A percentile compares a stretch with the other conserved stretches of the same genome.
Evolutionary conservation across 2,329 filamentous ascomycete genomes (phyloP).

Genomic region (Xylariaceae sp.): DNA sequence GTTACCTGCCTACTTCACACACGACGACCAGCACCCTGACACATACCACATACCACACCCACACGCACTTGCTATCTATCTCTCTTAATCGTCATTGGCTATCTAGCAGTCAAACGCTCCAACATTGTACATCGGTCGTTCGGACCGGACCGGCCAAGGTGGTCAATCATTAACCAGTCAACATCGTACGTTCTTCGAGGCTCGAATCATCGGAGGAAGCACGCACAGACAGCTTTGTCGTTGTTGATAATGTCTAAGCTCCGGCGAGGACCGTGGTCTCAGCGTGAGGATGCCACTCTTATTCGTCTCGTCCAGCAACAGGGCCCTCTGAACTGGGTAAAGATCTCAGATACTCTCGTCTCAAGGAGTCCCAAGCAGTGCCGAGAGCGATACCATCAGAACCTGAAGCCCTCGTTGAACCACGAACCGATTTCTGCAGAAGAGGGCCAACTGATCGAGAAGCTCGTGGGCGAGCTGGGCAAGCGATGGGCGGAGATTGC

Average conservation of each 20-base stretch:
- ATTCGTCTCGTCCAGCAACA: constrained; percentile 64
- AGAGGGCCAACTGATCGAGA: constrained; percentile 69
- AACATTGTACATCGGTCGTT: not conserved
- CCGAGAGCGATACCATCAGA: constrained; percentile 89
- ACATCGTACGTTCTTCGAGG: not conserved
- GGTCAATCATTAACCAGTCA: not conserved
- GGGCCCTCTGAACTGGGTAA: constrained; percentile 83
- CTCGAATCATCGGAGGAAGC: not conserved
- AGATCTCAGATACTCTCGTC: constrained; percentile 69
- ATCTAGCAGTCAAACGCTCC: not conserved
- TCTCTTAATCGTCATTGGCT: not conserved
- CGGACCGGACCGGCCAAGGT: not conserved
- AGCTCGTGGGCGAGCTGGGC: constrained; percentile 69
- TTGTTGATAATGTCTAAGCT: constrained; percentile 20
- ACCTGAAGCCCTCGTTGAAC: constrained; percentile 71
- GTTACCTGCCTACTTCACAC: too few species aligned
- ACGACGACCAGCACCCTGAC: too few species aligned
- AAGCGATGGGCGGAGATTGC: constrained; percentile 94
- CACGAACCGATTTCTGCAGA: constrained; percentile 66
- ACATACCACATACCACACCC: not conserved
- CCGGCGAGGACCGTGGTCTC: constrained; percentile 73
- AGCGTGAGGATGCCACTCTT: constrained; percentile 66
- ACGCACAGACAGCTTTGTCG: not conserved
- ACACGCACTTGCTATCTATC: not conserved
- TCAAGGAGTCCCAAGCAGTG: constrained; percentile 90